phyloP scores from a whole-genome alignment of 306 rosid genomes.

The Cucurbita ficifolia region DNA sequence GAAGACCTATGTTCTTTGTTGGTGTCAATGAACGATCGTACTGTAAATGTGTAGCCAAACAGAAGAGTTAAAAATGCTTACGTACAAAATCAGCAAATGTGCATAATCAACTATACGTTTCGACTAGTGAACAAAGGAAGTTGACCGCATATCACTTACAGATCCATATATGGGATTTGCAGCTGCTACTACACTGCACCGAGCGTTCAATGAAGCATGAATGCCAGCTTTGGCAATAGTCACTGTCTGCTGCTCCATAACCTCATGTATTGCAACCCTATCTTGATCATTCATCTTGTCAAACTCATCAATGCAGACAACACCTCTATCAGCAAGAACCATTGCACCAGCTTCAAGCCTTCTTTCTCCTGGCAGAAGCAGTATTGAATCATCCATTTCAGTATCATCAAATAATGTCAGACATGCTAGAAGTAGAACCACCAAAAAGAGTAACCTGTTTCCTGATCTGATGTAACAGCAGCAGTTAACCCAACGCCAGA shows the following conservation, averaged over 20 bases:
- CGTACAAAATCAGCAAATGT: not conserved
- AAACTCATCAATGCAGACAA: constrained; percentile 98
- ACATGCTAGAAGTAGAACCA: not conserved
- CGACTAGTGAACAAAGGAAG: not conserved
- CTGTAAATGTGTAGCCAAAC: constrained; percentile 25
- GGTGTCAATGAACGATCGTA: constrained; percentile 98
- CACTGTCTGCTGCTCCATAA: constrained; percentile 98
- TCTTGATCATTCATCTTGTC: constrained; percentile 98
- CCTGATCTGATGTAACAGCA: constrained; percentile 98
- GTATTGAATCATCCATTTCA: constrained; percentile 1
- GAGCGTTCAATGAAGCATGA: constrained; percentile 94
- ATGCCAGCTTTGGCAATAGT: constrained; percentile 99
- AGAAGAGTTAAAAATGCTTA: not conserved
- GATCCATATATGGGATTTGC: constrained; percentile 99
- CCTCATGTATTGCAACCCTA: constrained; percentile 97
- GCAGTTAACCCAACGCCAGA: constrained; percentile 99
- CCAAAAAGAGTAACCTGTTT: constrained; percentile 51
- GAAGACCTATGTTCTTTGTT: constrained; percentile 95
- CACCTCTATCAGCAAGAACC: constrained; percentile 99
- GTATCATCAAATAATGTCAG: not conserved
- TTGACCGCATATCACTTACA: constrained; percentile 28
- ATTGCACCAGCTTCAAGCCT: constrained; percentile 99
- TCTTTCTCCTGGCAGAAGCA: constrained; percentile 64
- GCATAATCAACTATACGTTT: not conserved
- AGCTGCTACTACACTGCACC: constrained; percentile 99